Evolutionary conservation across 2,329 filamentous ascomycete species (phyloP), one percentile per base, ranked within the genome.

Genomic region (Fusarium tricinctum): DNA sequence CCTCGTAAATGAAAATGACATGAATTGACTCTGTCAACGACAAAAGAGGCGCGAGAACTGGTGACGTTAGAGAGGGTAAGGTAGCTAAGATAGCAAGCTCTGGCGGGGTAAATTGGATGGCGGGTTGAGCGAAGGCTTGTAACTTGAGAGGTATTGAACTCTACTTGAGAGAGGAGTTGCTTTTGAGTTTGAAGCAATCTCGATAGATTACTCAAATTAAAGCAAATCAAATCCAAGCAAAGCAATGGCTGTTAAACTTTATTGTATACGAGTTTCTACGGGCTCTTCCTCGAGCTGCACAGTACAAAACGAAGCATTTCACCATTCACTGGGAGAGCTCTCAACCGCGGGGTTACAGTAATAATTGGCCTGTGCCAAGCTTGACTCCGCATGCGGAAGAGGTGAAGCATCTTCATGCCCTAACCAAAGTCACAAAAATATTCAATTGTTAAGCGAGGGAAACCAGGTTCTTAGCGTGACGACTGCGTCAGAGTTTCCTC

Each of bases 391-490:
- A 53, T 53, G 38, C 30, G 8, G 10, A 38, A 38, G 35, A 38
- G 17, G 33, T 45, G 23, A 23, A 42, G 26, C 26, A 12, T 12
- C 48, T 26, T 14, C 67, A 60, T 73, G 66, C 71, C 71, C 71
- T 73, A 73, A 73, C 56, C 38, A 56, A 45, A 56, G 54, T 63
- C 68, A 74, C 68, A 73, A 70, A 73, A 68, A 48, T 46, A 60
- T 42, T 35, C 15, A 61, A 61, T 52, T 61, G 35, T 62, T 69
- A 69, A 69, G 67, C 67, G 67, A 69, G 66, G 43, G 28, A 30
- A 30, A 51, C 45, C 33, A 54, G 63, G 63, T 47, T 66, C 12
- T 35, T 67, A 70, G 62, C 49, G 58, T 46, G 39, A 30, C n/a
- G 32, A 30, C 28, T 69, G 67, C 67, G 58, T 69, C 58, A 69